Base-by-base conservation (phyloP, 2,329 filamentous ascomycete species). In the Mariannaea elegans region DNA sequence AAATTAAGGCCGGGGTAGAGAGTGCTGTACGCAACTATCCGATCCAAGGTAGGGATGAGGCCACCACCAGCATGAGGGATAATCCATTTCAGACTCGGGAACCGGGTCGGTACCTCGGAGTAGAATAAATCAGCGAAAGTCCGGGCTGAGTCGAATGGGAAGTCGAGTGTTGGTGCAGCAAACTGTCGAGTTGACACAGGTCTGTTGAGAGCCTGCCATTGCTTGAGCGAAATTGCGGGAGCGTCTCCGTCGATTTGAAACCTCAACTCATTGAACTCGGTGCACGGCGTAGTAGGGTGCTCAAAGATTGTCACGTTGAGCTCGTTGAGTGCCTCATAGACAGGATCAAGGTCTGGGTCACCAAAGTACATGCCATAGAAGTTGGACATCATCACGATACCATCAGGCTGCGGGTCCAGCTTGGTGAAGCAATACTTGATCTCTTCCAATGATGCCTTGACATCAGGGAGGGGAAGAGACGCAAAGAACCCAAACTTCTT, bases 351-450 rank as follows among this genome's bases (percentile, higher is more conserved):
- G 1, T 62, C 65, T 1, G 71, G 59, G 59, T 83, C 78, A 3
- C 84, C 84, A 1, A 85, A 70, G 65, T 87, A 87, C 12, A 77
- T 64, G 6, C 84, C 84, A 45, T 84, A 79, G 21, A 77, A 77
- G 58, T 87, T 87, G 2, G 84, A 83, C 66, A 83, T 63, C 4
- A 87, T 65, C 0, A 77, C 77, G 46, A 86, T 79, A 1, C 84
- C 84, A 60, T 85, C 82, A 0, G 80, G 81, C 34, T 56, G 63
- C 0, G 67, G 63, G 7, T 80, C 76, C 27, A 79, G 65, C 32
- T 80, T 74, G 9, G 73, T 70, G 2, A 79, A 69, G 2, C 76
- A 77, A 3, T 71, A 69, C 1, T 77, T 75, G 27, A 87, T 82
- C 63, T 87, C 84, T 3, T 66, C 62, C 7, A 87, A 67, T 7